A percentile compares a stretch with the other conserved stretches of the same genome.
phyloP scores from a whole-genome alignment of 306 rosid species.

The Glycine tomentella region DNA sequence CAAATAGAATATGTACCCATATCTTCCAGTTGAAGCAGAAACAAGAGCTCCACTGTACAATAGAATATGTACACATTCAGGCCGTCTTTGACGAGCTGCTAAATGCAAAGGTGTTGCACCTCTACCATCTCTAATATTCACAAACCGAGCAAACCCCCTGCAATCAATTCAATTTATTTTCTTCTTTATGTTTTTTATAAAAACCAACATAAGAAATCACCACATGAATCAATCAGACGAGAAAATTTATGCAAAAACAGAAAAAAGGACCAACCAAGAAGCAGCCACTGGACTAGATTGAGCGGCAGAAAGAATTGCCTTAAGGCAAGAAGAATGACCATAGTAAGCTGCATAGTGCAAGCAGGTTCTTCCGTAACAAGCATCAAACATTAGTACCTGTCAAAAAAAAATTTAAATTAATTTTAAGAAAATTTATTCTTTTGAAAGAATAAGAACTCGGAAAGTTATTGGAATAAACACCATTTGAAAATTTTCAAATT shows the following conservation, averaged over 20 bases:
- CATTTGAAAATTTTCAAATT: conserved; percentile 15
- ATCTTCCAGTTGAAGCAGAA: conserved; percentile 87
- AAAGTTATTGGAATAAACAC: conserved; percentile 25
- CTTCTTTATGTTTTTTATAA: too few relatives aligned
- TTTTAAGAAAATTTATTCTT: background rate
- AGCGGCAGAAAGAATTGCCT: conserved; percentile 84
- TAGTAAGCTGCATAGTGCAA: conserved; percentile 92
- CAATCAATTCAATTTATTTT: conserved; percentile 26
- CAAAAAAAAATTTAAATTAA: background rate
- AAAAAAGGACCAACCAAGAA: conserved; percentile 75
- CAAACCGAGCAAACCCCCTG: conserved; percentile 96
- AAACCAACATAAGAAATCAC: too few relatives aligned
- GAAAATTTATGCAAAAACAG: background rate
- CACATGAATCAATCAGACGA: background rate
- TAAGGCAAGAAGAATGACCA: conserved; percentile 86
- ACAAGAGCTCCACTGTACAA: conserved; percentile 91
- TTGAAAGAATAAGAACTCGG: background rate
- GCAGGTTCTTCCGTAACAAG: conserved; percentile 84
- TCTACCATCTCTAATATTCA: conserved; percentile 88
- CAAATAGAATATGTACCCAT: conserved; percentile 59
- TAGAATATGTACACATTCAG: conserved; percentile 81
- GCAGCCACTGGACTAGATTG: conserved; percentile 86
- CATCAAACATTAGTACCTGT: conserved; percentile 94
- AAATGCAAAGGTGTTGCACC: conserved; percentile 99
- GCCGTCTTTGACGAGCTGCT: conserved; percentile 86